Conservation (phyloP, 2,329 filamentous ascomycete species). For the Colletotrichum higginsianum region DNA sequence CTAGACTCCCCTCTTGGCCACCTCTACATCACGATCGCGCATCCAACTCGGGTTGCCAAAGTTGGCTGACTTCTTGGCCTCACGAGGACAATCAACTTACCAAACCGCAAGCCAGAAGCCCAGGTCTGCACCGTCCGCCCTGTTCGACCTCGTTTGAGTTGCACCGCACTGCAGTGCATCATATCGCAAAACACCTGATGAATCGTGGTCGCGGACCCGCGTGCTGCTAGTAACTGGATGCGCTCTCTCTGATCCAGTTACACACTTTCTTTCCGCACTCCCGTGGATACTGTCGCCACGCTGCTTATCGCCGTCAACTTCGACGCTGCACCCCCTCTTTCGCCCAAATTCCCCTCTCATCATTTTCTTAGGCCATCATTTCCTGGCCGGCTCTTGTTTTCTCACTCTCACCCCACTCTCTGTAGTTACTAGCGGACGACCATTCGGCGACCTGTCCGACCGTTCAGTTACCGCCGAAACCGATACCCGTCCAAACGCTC, state of each 20-base stretch:
- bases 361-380: constrained; percentile 5
- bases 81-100: neutral
- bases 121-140: neutral
- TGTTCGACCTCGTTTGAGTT: constrained; percentile 2
- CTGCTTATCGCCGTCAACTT: constrained; percentile 24
- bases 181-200: constrained; percentile 19
- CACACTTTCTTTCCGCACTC: constrained; percentile 21
- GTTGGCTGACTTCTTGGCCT: neutral
- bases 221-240: constrained; percentile 31
- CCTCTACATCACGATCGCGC: constrained; percentile 2
- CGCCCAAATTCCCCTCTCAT: neutral
- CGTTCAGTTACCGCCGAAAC: constrained; percentile 11
- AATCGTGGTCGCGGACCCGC: neutral
- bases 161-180: constrained; percentile 12
- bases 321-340: constrained; percentile 4
- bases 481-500: neutral
- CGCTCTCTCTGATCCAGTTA: constrained; percentile 16
- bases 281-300: constrained; percentile 32
- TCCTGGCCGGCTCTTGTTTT: neutral
- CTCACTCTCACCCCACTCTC: constrained; percentile 9
- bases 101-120: neutral
- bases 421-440: neutral
- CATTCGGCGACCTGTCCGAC: constrained; percentile 4
- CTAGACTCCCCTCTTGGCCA: constrained; percentile 29
- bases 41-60: neutral